These are phyloP conservation scores for Onygenales sp. DNA, from an alignment of 2,329 filamentous ascomycete genomes.

Conservation along the genomic window DNA sequence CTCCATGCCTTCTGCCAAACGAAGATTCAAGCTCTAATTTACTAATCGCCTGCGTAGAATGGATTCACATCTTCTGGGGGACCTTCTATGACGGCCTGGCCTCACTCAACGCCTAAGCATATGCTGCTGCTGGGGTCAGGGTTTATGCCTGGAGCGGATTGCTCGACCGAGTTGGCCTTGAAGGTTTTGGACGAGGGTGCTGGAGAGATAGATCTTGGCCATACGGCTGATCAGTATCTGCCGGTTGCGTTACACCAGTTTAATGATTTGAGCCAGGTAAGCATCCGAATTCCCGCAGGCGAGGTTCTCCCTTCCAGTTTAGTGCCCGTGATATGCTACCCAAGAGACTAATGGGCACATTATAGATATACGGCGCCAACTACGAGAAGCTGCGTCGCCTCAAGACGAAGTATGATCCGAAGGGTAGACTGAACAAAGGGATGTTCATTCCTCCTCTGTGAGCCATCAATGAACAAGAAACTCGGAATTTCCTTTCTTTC, in stretches of 20 bases:
- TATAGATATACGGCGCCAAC: conserved; percentile 28
- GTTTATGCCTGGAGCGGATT: background rate
- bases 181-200: background rate
- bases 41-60: background rate
- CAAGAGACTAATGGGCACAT: background rate
- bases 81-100: background rate
- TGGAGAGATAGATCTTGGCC: background rate
- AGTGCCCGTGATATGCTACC: background rate
- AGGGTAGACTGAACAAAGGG: background rate
- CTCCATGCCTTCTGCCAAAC: too few species aligned
- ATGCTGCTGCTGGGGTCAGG: background rate
- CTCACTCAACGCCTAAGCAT: background rate
- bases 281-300: background rate
- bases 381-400: conserved; percentile 25
- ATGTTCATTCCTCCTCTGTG: background rate
- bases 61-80: background rate
- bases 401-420: conserved; percentile 34
- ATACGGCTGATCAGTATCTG: background rate
- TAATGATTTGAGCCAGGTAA: background rate
- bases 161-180: background rate
- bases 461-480: too few species aligned
- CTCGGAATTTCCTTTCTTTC: too few species aligned
- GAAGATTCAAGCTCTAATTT: background rate
- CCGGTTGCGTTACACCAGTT: background rate
- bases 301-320: too few species aligned